These are phyloP conservation scores for sweet orange (Citrus sinensis) DNA, from an alignment of 345 rosid genomes.

Conservation along the genomic window DVS_A1.0 CM039166.1:2340501-2341000, in stretches of 20 bases:
- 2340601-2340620: no score
- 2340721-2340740: no score
- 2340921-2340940: constrained; percentile 76
- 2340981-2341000: not conserved
- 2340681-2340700: no score
- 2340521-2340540: not conserved
- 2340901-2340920: constrained; percentile 44
- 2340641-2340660: no score
- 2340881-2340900: not conserved
- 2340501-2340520: not conserved
- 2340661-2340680: no score
- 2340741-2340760: not conserved
- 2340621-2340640: no score
- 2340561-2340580: no score
- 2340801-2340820: not conserved
- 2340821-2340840: not conserved
- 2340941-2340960: constrained; percentile 57
- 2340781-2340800: not conserved
- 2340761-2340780: not conserved
- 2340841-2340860: not conserved
- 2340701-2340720: no score
- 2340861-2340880: not conserved
- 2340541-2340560: not conserved
- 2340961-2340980: not conserved
- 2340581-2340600: no score